phyloP scores from a whole-genome alignment of 306 rosid genomes.

The Rosa lucieae region DNA sequence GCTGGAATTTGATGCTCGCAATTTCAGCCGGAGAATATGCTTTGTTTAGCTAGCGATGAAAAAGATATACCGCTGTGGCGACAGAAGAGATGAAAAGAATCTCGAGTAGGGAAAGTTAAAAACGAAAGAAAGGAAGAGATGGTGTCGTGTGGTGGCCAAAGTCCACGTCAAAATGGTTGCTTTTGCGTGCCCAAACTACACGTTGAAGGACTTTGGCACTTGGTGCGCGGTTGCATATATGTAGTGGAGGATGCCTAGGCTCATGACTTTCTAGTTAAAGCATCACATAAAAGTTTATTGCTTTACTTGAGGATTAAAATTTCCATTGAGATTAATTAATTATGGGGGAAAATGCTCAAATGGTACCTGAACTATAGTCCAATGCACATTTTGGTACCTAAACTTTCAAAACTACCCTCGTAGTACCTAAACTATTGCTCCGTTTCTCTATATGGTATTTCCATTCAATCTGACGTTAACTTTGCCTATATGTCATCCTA shows the following conservation, averaged over 20 bases:
- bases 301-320: not conserved
- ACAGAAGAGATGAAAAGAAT: conserved; percentile 3
- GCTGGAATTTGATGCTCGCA: not conserved
- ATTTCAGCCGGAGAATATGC: not conserved
- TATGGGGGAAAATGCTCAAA: not conserved
- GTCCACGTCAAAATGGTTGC: not conserved
- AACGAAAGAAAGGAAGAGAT: not conserved
- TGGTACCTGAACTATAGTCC: too few relatives aligned
- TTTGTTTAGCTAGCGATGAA: not conserved
- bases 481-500: too few relatives aligned
- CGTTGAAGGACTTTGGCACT: not conserved
- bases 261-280: not conserved
- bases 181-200: not conserved
- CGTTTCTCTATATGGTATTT: too few relatives aligned
- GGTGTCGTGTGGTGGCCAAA: not conserved
- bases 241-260: not conserved
- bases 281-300: not conserved
- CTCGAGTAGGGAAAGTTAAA: not conserved
- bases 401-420: too few relatives aligned
- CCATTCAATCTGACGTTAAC: too few relatives aligned
- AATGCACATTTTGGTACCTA: too few relatives aligned
- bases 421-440: too few relatives aligned
- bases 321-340: not conserved
- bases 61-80: not conserved
- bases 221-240: not conserved